Conservation (phyloP, 345 rosid species). For the Nephelium lappaceum region DNA sequence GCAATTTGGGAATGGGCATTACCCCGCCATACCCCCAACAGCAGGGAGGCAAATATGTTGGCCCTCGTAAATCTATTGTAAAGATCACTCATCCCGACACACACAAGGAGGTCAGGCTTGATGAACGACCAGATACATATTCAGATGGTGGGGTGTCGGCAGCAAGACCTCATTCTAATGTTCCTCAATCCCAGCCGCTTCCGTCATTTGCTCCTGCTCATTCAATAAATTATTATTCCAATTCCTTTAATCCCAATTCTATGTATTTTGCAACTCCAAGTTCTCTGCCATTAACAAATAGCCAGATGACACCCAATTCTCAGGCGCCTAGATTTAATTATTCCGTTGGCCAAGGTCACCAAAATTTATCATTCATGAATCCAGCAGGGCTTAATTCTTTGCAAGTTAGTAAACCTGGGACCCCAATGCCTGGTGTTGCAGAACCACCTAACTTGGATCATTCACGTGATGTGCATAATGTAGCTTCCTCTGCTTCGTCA, state of each 20-base stretch:
- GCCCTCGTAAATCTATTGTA: slow-evolving; percentile 67
- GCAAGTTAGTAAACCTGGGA: slow-evolving; percentile 45
- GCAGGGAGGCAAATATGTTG: slow-evolving; percentile 73
- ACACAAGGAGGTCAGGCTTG: slow-evolving; percentile 91
- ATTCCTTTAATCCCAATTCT: slow-evolving; percentile 41
- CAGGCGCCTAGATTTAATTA: slow-evolving; percentile 66
- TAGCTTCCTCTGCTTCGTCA: slow-evolving; percentile 37
- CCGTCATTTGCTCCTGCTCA: slow-evolving; percentile 58
- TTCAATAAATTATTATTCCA: slow-evolving; percentile 52
- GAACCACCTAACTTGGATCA: slow-evolving; percentile 46
- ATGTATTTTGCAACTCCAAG: slow-evolving; percentile 51
- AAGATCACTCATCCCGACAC: slow-evolving; percentile 96
- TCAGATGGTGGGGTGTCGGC: slow-evolving; percentile 58
- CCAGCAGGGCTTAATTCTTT: slow-evolving; percentile 43
- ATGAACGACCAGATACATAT: slow-evolving; percentile 60
- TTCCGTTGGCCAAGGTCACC: slow-evolving; percentile 57
- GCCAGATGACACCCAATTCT: slow-evolving; percentile 60
- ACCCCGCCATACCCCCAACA: slow-evolving; percentile 66
- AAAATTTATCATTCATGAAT: slow-evolving; percentile 54
- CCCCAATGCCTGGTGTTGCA: slow-evolving; percentile 33
- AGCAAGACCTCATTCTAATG: slow-evolving; percentile 59
- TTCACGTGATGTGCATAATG: slow-evolving; percentile 42
- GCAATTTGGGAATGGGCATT: slow-evolving; percentile 72
- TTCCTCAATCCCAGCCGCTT: slow-evolving; percentile 68
- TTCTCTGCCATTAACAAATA: slow-evolving; percentile 56